A percentile compares a stretch with the other conserved stretches of the same genome.
phyloP scores from a whole-genome alignment of 1,284 basidiomycete genomes.

The Ceratorhiza oryzae-sativae region DNA sequence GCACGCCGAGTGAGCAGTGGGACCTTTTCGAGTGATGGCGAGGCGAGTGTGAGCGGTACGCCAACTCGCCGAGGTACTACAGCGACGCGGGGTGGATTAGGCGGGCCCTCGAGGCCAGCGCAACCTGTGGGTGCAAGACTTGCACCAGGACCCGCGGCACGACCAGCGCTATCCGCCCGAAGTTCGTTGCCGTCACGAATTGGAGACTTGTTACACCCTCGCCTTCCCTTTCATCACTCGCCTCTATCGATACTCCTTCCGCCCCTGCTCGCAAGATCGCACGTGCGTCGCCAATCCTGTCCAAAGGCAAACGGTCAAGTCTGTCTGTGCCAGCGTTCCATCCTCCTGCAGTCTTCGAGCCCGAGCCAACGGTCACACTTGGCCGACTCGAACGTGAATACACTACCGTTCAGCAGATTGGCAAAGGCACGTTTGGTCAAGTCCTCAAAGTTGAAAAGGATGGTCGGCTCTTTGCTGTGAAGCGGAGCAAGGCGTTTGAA shows the following conservation, averaged over 20 bases:
- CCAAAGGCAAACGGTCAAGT: slow-evolving; percentile 19
- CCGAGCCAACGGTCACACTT: slow-evolving; percentile 54
- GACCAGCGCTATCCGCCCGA: neutral
- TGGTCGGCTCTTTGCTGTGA: slow-evolving; percentile 82
- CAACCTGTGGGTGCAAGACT: slow-evolving; percentile 28
- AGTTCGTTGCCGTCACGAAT: slow-evolving; percentile 37
- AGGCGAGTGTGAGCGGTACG: slow-evolving; percentile 59
- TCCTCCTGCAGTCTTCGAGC: neutral
- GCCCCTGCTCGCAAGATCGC: slow-evolving; percentile 5
- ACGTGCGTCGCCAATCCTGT: slow-evolving; percentile 27
- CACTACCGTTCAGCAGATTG: slow-evolving; percentile 80
- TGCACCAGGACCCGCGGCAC: neutral
- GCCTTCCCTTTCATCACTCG: slow-evolving; percentile 21
- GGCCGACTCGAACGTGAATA: slow-evolving; percentile 82
- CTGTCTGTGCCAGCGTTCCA: slow-evolving; percentile 42
- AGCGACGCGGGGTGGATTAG: neutral
- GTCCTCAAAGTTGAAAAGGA: slow-evolving; percentile 81
- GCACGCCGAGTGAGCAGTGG: slow-evolving; percentile 78
- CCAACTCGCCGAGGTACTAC: slow-evolving; percentile 59
- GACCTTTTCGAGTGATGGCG: slow-evolving; percentile 70
- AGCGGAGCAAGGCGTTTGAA: slow-evolving; percentile 92
- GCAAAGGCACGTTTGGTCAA: slow-evolving; percentile 93
- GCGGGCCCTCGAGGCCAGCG: neutral
- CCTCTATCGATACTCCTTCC: slow-evolving; percentile 17
- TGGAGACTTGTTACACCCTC: slow-evolving; percentile 32